Evolutionary conservation across 305 asterid genomes (phyloP).

Genomic region (Ilex paraguariensis): DNA sequence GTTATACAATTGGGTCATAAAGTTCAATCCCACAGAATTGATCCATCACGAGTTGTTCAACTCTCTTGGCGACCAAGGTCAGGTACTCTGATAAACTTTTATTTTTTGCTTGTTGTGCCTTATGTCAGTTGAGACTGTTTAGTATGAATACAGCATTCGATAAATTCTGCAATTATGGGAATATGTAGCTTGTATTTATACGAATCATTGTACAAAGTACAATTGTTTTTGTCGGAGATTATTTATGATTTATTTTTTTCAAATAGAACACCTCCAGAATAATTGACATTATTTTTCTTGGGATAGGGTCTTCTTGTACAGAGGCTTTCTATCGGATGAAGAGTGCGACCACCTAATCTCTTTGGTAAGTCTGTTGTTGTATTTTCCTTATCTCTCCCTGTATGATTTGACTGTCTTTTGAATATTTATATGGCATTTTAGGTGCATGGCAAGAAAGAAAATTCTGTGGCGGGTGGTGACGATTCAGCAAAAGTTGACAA

Average conservation of each 20-base stretch:
- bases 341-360: conserved; percentile 72
- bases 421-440: conserved; percentile 15
- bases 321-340: conserved; percentile 57
- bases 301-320: conserved; percentile 74
- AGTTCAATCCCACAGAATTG: conserved; percentile 24
- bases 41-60: conserved; percentile 62
- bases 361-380: conserved; percentile 31
- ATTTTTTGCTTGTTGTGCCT: conserved; percentile 13
- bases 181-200: not conserved
- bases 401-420: conserved; percentile 9
- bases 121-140: not conserved
- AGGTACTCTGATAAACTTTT: conserved; percentile 43
- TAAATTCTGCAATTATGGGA: conserved; percentile 1
- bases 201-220: not conserved
- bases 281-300: conserved; percentile 27
- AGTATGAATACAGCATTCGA: not conserved
- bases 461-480: conserved; percentile 10
- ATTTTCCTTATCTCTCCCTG: not conserved
- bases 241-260: not conserved
- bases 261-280: conserved; percentile 8
- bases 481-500: conserved; percentile 17
- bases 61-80: conserved; percentile 95
- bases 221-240: not conserved
- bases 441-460: conserved; percentile 29
- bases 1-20: conserved; percentile 21